These are phyloP conservation scores for Deakozyma indianensis DNA, from an alignment of 805 yeast genomes.

Conservation along the genomic window DNA sequence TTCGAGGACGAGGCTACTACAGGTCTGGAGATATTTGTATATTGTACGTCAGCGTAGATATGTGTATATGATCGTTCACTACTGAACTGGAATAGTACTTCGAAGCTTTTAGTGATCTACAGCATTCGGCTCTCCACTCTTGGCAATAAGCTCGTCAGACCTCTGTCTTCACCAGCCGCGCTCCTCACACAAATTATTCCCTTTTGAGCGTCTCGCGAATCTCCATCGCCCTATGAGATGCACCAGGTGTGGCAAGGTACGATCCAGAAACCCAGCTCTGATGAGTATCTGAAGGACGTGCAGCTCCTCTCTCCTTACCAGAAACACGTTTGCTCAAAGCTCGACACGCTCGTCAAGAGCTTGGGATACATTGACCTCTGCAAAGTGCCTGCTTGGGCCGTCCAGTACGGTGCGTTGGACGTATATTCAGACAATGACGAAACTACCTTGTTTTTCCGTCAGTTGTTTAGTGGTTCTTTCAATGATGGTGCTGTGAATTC, in stretches of 20 bases:
- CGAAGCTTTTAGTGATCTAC: too few relatives aligned
- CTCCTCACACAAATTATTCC: too few relatives aligned
- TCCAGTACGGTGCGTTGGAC: conserved; percentile 10
- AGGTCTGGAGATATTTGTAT: too few relatives aligned
- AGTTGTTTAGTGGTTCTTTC: conserved; percentile 7
- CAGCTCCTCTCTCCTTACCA: background rate
- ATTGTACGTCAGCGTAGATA: too few relatives aligned
- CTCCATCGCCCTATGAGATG: too few relatives aligned
- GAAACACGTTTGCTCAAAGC: conserved; percentile 3
- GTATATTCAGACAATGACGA: conserved; percentile 7
- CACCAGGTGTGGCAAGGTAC: conserved; percentile 1
- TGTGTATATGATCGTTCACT: too few relatives aligned
- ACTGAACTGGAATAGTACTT: too few relatives aligned
- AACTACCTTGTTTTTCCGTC: conserved; percentile 7
- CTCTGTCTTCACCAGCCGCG: too few relatives aligned
- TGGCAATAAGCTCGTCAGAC: too few relatives aligned
- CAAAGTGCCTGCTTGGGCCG: conserved; percentile 9
- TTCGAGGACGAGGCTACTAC: too few relatives aligned
- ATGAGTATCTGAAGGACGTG: background rate
- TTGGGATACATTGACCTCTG: background rate
- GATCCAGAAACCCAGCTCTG: background rate
- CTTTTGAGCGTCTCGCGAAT: too few relatives aligned
- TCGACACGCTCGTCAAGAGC: background rate
- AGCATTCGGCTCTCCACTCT: too few relatives aligned
- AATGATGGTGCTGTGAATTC: conserved; percentile 3